A percentile compares a stretch with the other conserved stretches of the same genome.
Conservation (phyloP, 306 rosid genomes). For the Quercus alba region DNA sequence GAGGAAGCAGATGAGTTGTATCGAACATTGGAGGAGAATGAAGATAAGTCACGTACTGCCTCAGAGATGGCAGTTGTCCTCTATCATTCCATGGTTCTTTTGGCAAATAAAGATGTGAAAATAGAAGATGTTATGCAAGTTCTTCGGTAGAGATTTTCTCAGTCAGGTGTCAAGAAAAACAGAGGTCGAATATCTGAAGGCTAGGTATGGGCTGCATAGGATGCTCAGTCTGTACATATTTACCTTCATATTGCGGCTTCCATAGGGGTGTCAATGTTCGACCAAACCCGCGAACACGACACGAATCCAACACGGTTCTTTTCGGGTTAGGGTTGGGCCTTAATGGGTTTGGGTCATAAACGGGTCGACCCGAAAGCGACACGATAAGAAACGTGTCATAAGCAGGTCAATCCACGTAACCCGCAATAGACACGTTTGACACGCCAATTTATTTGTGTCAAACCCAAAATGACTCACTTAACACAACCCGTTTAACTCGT, state of each 20-base stretch:
- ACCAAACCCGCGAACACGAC: too few relatives aligned
- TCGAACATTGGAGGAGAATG: slow-evolving; percentile 66
- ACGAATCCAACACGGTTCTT: too few relatives aligned
- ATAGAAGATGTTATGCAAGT: slow-evolving; percentile 79
- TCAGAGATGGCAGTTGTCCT: slow-evolving; percentile 57
- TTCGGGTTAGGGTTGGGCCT: too few relatives aligned
- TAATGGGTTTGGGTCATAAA: too few relatives aligned
- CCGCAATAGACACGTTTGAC: too few relatives aligned
- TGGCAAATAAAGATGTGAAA: slow-evolving; percentile 61
- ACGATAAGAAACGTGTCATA: too few relatives aligned
- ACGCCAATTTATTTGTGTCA: too few relatives aligned
- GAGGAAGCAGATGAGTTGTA: slow-evolving; percentile 86
- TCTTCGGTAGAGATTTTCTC: slow-evolving; percentile 71
- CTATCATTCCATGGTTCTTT: slow-evolving; percentile 76
- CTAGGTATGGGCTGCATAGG: not conserved
- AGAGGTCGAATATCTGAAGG: slow-evolving; percentile 33
- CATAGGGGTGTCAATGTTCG: too few relatives aligned
- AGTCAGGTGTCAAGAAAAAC: slow-evolving; percentile 87
- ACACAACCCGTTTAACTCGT: too few relatives aligned
- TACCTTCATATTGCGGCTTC: not conserved
- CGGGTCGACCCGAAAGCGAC: too few relatives aligned
- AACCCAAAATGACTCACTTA: too few relatives aligned
- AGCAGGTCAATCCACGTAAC: too few relatives aligned
- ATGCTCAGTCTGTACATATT: not conserved
- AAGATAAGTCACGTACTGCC: slow-evolving; percentile 39